A percentile compares a stretch with the other conserved stretches of the same genome.
Evolutionary conservation across 148 eudicot genomes (phyloP).

Genomic region (Simmondsia chinensis): DNA sequence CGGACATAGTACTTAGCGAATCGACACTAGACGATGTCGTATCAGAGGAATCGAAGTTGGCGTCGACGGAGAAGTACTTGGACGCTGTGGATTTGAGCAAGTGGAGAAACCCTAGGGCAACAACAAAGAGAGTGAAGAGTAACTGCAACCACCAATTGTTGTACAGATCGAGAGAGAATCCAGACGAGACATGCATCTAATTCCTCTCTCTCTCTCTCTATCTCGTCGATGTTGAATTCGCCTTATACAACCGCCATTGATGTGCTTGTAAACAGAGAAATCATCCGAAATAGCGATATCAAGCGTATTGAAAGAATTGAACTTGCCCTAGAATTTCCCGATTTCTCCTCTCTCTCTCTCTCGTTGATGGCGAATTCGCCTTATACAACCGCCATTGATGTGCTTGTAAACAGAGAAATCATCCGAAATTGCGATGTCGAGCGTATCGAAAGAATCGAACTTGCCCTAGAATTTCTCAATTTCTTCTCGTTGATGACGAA

Average conservation of each 20-base stretch:
- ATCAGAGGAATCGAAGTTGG: conserved; percentile 16
- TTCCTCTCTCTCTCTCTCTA: not conserved
- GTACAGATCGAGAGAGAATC: conserved; percentile 28
- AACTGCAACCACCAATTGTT: conserved; percentile 44
- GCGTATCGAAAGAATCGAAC: no score
- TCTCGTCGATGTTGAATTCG: not conserved
- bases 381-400: not conserved
- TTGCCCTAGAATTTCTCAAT: no score
- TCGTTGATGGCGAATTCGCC: not conserved
- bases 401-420: not conserved
- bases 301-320: no score
- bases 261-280: not conserved
- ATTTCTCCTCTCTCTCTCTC: conserved; percentile 1
- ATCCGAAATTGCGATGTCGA: no score
- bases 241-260: not conserved
- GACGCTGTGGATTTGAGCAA: conserved; percentile 57
- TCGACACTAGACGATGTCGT: not conserved
- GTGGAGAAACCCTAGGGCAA: conserved; percentile 33
- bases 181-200: conserved; percentile 65
- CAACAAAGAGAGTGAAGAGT: conserved; percentile 21
- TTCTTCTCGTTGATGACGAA: not conserved
- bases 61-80: conserved; percentile 41
- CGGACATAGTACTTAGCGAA: conserved; percentile 22
- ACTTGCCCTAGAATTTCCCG: no score
- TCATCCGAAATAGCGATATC: no score